Evolutionary conservation across 1,284 basidiomycete species (phyloP).

Genomic region (Cryptococcus maquisensis): DNA sequence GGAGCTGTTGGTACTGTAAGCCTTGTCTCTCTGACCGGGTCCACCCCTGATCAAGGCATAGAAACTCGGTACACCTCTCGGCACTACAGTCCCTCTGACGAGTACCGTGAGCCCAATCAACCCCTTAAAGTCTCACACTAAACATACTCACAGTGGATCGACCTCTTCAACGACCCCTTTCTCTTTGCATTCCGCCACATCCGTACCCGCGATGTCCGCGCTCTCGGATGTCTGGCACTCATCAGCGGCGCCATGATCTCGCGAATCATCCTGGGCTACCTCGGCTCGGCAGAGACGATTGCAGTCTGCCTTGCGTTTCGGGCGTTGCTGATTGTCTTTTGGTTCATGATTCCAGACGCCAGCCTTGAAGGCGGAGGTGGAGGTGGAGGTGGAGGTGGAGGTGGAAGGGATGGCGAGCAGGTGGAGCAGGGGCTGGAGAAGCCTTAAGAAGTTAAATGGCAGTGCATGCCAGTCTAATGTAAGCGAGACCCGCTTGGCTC

Average conservation of each 20-base stretch:
- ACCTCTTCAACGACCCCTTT: slow-evolving; percentile 70
- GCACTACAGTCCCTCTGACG: slow-evolving; percentile 56
- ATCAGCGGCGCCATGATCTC: slow-evolving; percentile 69
- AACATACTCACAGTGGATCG: slow-evolving; percentile 58
- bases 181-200: slow-evolving; percentile 57
- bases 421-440: too few species aligned
- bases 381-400: too few species aligned
- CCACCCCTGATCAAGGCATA: neutral
- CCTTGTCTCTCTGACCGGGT: neutral
- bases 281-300: slow-evolving; percentile 56
- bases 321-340: slow-evolving; percentile 59
- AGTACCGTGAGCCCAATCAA: slow-evolving; percentile 52
- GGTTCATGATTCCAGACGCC: slow-evolving; percentile 59
- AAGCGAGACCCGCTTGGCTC: too few species aligned
- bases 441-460: too few species aligned
- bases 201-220: slow-evolving; percentile 63
- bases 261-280: slow-evolving; percentile 49
- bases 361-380: neutral
- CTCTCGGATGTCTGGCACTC: slow-evolving; percentile 61
- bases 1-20: slow-evolving; percentile 67
- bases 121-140: neutral
- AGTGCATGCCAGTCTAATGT: too few species aligned
- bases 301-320: slow-evolving; percentile 64
- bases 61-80: slow-evolving; percentile 61
- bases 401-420: neutral